Conservation (phyloP, 2,329 filamentous ascomycete species). For the Cladophialophora bantiana region DNA sequence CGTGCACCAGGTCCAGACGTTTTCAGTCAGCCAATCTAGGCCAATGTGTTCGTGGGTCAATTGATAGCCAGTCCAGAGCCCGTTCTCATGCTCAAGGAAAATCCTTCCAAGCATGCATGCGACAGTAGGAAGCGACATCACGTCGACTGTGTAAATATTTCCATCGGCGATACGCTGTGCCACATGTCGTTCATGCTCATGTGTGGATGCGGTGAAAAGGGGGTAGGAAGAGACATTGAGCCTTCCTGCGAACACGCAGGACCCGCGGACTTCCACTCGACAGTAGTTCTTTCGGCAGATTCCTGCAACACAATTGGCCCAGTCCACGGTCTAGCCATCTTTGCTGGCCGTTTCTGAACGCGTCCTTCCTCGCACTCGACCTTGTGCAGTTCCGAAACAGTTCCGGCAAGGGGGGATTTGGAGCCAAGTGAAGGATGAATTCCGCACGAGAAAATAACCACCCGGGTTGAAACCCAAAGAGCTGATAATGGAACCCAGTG, state of each 20-base stretch:
- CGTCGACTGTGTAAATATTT: not conserved
- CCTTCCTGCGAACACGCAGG: not conserved
- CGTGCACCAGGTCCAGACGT: not conserved
- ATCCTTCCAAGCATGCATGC: constrained; percentile 6
- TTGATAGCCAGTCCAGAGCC: not conserved
- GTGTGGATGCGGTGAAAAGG: constrained; percentile 11
- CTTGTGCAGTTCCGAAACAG: not conserved
- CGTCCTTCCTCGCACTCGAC: not conserved
- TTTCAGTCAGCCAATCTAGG: not conserved
- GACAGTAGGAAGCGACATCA: not conserved
- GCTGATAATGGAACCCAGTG: not conserved
- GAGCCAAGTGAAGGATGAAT: not conserved
- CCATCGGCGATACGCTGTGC: constrained; percentile 14
- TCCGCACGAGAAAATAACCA: not conserved
- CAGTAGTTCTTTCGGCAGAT: not conserved
- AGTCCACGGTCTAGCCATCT: not conserved
- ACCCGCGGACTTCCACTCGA: not conserved
- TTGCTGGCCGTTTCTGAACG: not conserved
- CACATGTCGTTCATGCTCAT: constrained; percentile 10
- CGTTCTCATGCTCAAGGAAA: not conserved
- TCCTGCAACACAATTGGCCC: not conserved
- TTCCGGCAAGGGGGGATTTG: not conserved
- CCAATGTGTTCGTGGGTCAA: not conserved
- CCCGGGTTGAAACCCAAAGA: not conserved
- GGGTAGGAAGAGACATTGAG: constrained; percentile 3